phyloP scores from a whole-genome alignment of 1,284 basidiomycete genomes.

The Pseudomicrostroma phylloplanum region DNA sequence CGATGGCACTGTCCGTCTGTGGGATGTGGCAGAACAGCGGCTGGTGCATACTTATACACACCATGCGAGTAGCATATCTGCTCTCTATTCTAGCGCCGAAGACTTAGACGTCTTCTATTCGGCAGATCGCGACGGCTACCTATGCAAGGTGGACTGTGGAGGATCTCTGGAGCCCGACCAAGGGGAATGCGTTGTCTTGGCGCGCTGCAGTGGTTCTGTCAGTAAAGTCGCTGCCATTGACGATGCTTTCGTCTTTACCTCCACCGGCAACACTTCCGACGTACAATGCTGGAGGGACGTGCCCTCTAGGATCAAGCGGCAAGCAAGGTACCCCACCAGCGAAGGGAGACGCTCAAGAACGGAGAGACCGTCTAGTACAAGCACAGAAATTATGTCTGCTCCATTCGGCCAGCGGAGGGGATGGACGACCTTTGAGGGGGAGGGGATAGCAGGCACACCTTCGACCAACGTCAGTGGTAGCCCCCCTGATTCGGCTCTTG shows the following conservation, averaged over 20 bases:
- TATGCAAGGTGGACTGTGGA: slow-evolving; percentile 85
- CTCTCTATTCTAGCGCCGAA: slow-evolving; percentile 77
- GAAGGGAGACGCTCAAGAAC: slow-evolving; percentile 7
- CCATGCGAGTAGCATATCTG: slow-evolving; percentile 93
- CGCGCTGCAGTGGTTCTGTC: slow-evolving; percentile 52
- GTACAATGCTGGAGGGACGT: slow-evolving; percentile 73
- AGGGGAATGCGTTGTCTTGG: slow-evolving; percentile 76
- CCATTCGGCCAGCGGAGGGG: no score
- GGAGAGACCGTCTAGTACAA: not conserved
- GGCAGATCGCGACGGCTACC: slow-evolving; percentile 80
- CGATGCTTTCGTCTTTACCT: slow-evolving; percentile 83
- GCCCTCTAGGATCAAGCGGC: slow-evolving; percentile 33
- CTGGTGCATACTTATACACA: slow-evolving; percentile 94
- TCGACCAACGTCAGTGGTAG: no score
- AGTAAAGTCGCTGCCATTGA: slow-evolving; percentile 77
- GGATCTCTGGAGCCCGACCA: slow-evolving; percentile 71
- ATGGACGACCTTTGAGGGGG: not conserved
- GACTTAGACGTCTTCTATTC: slow-evolving; percentile 90
- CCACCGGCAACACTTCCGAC: slow-evolving; percentile 66
- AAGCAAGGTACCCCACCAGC: slow-evolving; percentile 30
- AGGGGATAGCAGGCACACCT: no score
- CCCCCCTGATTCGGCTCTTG: no score
- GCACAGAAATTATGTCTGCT: not conserved
- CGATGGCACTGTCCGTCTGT: slow-evolving; percentile 74
- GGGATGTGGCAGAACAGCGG: slow-evolving; percentile 81